A percentile compares a stretch with the other conserved stretches of the same genome.
Conservation (phyloP, 352 stramenopile species). For the Globisporangium ultimum region DNA sequence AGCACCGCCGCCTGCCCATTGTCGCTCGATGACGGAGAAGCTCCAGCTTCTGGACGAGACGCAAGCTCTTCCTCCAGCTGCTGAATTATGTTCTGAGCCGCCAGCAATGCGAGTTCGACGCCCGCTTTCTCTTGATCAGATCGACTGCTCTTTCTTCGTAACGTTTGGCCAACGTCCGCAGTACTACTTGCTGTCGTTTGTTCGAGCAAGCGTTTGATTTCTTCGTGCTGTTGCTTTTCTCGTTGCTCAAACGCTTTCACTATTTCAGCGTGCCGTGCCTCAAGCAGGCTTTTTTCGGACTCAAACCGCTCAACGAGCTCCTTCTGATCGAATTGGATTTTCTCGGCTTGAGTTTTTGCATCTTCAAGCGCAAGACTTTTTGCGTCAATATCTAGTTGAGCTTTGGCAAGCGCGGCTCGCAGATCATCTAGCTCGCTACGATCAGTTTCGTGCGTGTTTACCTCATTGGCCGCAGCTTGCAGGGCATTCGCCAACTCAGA, state of each 20-base stretch:
- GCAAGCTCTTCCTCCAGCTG: constrained; percentile 35
- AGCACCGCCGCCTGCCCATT: constrained; percentile 6
- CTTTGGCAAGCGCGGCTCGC: not conserved
- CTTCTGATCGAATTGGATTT: not conserved
- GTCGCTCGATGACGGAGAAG: not conserved
- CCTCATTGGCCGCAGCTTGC: no score
- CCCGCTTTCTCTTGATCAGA: constrained; percentile 26
- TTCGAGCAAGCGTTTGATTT: constrained; percentile 17
- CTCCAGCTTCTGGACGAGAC: constrained; percentile 1
- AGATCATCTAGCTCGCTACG: constrained; percentile 1
- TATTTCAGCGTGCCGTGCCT: constrained; percentile 15
- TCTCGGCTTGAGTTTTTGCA: constrained; percentile 1
- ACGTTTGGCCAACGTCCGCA: constrained; percentile 11
- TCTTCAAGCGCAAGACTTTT: constrained; percentile 10
- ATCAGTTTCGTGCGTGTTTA: no score
- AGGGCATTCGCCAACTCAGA: not conserved
- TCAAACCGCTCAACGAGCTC: constrained; percentile 6
- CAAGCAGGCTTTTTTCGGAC: constrained; percentile 21
- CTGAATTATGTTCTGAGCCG: constrained; percentile 36
- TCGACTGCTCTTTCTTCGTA: constrained; percentile 15
- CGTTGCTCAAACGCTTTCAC: constrained; percentile 13
- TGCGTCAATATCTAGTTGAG: constrained; percentile 4
- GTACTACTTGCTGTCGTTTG: constrained; percentile 16
- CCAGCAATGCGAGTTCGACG: constrained; percentile 25
- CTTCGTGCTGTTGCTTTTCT: constrained; percentile 18